Base-by-base conservation (phyloP, 176 grass and related monocot species). In the Triticum timopheevii region DNA sequence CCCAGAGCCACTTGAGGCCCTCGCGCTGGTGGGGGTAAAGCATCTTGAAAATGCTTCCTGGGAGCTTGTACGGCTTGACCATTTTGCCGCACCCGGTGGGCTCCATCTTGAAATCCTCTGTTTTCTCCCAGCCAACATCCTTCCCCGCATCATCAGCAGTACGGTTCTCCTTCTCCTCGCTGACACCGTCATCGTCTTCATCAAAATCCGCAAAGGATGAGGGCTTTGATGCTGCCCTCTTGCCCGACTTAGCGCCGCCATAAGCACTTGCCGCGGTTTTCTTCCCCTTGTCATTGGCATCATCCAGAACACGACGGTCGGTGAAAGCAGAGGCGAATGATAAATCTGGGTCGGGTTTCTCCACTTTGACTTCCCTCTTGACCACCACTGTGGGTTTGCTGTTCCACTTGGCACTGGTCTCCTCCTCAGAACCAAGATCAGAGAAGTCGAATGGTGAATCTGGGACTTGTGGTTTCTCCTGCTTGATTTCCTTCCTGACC, bases 1-100 rank as follows among this genome's bases (percentile, higher is more conserved):
- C 69, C 97, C 97, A 98, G 56, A 96, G 88, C 94, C 94, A 98
- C 28, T 74, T 89, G 82, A 98, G 88, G 30, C 97, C 97, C 31
- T 94, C 97, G 22, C 82, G 84, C 76, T 98, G 97, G 50, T 98
- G 94, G 6, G 79, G 82, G 52, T 93, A 98, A 39, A 98, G 85
- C 83, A 92, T 96, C 17, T 89, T 80, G 25, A 92, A 92, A 88
- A 98, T 84, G 30, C 13, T 85, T 47, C 86, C 78, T 0, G 82
- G 76, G 23, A 98, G 87, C 82, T 86, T 91, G 84, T 94, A 96
- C 0, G 81, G 81, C 58, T 67, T 91, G 16, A 61, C 73, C 67
- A 54, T 76, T 16, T 83, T 87, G n/a, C 85, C 85, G 30, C 58
- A 39, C 17, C 81, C 89, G 6, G 78, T 91, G 13, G 91, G 90